phyloP scores from a whole-genome alignment of 371 early-diverging fungal genomes.

The Mucor velutinosus region DNA sequence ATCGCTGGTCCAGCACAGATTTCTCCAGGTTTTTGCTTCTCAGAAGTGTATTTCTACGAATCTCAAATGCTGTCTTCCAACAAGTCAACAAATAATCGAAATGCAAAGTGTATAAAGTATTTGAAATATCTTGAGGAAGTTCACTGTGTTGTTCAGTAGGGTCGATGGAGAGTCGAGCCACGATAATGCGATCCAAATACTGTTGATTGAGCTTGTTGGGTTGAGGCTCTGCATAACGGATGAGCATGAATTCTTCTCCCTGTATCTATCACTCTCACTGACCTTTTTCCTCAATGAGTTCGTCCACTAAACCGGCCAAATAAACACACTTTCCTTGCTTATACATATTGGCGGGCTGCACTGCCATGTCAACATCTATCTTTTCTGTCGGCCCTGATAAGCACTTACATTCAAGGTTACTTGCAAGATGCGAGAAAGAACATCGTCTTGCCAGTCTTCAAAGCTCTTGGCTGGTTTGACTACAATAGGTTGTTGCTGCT shows the following conservation, averaged over 20 bases:
- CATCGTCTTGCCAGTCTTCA: conserved; percentile 88
- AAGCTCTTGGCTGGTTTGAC: conserved; percentile 59
- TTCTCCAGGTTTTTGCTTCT: conserved; percentile 62
- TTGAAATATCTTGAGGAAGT: conserved; percentile 44
- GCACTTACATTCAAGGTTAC: conserved; percentile 78
- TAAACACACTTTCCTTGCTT: conserved; percentile 46
- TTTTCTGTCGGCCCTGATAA: neutral
- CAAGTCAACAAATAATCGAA: conserved; percentile 81
- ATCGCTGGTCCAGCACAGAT: conserved; percentile 57
- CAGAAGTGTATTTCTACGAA: conserved; percentile 49
- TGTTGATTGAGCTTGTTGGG: conserved; percentile 53
- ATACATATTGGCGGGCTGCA: conserved; percentile 27
- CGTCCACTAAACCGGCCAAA: conserved; percentile 32
- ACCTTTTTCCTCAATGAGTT: conserved; percentile 49
- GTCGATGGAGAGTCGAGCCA: conserved; percentile 75
- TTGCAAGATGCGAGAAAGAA: conserved; percentile 76
- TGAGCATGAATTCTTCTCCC: neutral
- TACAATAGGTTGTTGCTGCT: neutral
- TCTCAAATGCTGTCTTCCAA: conserved; percentile 72
- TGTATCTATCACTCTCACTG: neutral
- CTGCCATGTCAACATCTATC: neutral
- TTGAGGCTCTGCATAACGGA: conserved; percentile 27
- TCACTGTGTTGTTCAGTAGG: conserved; percentile 49
- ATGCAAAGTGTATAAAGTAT: conserved; percentile 43
- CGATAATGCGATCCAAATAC: conserved; percentile 73